A percentile compares a stretch with the other conserved stretches of the same genome.
Conservation (phyloP, 169 alveolate species). For the Plasmodium cynomolgi region DNA sequence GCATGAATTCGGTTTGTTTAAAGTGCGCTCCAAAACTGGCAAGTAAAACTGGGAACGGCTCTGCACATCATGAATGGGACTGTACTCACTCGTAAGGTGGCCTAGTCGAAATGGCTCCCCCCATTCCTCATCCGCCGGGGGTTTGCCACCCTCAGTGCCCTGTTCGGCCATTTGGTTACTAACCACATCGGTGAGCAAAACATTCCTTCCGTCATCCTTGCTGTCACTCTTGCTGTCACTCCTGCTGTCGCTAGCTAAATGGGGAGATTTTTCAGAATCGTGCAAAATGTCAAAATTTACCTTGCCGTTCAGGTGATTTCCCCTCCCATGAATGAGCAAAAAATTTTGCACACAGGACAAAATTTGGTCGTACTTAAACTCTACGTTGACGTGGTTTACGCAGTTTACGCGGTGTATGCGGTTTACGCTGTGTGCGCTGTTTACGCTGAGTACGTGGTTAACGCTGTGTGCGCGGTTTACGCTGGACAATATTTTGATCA, state of each 20-base stretch:
- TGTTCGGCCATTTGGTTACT: neutral
- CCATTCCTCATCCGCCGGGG: neutral
- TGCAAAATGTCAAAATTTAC: neutral
- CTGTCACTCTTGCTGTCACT: neutral
- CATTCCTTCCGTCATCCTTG: neutral
- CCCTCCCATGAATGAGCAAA: conserved; percentile 10
- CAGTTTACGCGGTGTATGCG: no score
- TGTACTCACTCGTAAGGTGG: neutral
- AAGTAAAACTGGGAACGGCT: neutral
- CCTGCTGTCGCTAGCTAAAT: neutral
- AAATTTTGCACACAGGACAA: conserved; percentile 36
- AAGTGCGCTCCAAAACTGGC: neutral
- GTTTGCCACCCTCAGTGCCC: neutral
- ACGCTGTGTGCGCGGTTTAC: neutral
- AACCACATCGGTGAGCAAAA: neutral
- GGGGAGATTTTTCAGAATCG: neutral
- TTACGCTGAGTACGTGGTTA: neutral
- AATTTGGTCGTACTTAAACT: conserved; percentile 52
- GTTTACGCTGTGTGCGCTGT: no score
- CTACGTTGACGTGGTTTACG: conserved; percentile 8
- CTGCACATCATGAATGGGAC: neutral
- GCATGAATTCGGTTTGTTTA: neutral
- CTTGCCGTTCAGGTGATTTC: neutral
- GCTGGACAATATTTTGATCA: conserved; percentile 20
- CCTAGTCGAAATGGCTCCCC: neutral